These are phyloP conservation scores for Trichoderma asperellum DNA, from an alignment of 2,329 filamentous ascomycete species.

Conservation along the genomic window DNA sequence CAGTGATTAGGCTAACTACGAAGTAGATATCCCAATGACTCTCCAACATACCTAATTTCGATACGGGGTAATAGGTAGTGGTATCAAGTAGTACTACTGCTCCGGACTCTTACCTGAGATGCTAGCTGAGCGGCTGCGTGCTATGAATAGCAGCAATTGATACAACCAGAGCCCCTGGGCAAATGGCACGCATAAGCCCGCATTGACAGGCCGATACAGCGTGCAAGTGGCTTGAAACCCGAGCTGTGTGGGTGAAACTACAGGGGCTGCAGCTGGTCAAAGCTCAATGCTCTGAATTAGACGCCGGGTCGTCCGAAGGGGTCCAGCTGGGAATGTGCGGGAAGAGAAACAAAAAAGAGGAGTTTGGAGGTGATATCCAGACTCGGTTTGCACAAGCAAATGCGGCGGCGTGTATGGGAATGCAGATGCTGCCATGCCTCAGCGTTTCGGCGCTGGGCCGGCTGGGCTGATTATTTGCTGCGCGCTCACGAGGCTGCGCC, in stretches of 20 bases:
- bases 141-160: not conserved
- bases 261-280: not conserved
- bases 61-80: not conserved
- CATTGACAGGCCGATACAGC: conserved; percentile 19
- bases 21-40: not conserved
- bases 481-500: conserved; percentile 8
- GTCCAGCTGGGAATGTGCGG: not conserved
- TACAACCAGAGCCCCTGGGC: not conserved
- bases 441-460: not conserved
- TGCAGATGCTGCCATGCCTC: not conserved
- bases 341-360: not conserved
- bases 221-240: conserved; percentile 15
- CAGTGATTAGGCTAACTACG: not conserved
- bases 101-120: not conserved
- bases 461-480: not conserved
- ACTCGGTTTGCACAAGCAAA: not conserved
- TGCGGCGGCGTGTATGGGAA: not conserved
- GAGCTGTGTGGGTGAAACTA: conserved; percentile 21
- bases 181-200: conserved; percentile 24
- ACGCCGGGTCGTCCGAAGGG: conserved; percentile 13
- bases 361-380: not conserved
- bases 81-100: not conserved
- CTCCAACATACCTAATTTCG: not conserved
- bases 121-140: not conserved
- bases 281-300: not conserved